Percentiles rank a stretch among this genome's conserved stretches.
Conservation (phyloP, 805 yeast species). For the Candida wancherniae region DNA sequence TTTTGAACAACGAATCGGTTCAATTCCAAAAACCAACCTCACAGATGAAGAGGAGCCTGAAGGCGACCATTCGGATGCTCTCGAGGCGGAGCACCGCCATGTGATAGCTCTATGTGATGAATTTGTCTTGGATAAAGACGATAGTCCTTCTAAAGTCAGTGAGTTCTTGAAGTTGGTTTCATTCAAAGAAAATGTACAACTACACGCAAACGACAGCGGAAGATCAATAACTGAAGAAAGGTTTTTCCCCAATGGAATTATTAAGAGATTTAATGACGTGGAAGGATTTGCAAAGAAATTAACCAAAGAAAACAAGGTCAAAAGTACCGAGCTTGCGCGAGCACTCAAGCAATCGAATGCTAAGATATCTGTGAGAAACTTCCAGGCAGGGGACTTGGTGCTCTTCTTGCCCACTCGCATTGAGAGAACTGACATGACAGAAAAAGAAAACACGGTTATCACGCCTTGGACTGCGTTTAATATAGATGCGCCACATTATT, state of each 20-base stretch:
- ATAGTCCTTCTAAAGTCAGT: constrained; percentile 9
- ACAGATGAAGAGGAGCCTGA: constrained; percentile 2
- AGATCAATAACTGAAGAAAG: constrained; percentile 10
- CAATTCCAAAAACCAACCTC: not conserved
- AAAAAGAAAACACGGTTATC: constrained; percentile 1
- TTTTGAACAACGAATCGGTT: constrained; percentile 12
- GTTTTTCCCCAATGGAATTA: constrained; percentile 42
- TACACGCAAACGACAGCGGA: constrained; percentile 14
- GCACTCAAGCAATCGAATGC: constrained; percentile 17
- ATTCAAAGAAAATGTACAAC: constrained; percentile 26
- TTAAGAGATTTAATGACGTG: constrained; percentile 80
- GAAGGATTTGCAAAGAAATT: constrained; percentile 83
- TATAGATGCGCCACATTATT: constrained; percentile 79
- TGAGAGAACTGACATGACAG: constrained; percentile 23
- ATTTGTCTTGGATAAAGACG: constrained; percentile 2
- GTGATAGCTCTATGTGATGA: constrained; percentile 3
- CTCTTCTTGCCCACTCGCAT: constrained; percentile 76
- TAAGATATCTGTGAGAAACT: constrained; percentile 63
- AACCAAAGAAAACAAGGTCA: constrained; percentile 62
- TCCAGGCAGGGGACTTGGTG: constrained; percentile 71
- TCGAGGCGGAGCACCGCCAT: constrained; percentile 4
- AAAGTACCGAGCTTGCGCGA: constrained; percentile 43
- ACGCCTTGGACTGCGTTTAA: constrained; percentile 95
- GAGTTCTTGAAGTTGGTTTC: constrained; percentile 20
- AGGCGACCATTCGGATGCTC: constrained; percentile 4